phyloP scores from a whole-genome alignment of 805 yeast species.

The Sugiyamaella valdiviana region DNA sequence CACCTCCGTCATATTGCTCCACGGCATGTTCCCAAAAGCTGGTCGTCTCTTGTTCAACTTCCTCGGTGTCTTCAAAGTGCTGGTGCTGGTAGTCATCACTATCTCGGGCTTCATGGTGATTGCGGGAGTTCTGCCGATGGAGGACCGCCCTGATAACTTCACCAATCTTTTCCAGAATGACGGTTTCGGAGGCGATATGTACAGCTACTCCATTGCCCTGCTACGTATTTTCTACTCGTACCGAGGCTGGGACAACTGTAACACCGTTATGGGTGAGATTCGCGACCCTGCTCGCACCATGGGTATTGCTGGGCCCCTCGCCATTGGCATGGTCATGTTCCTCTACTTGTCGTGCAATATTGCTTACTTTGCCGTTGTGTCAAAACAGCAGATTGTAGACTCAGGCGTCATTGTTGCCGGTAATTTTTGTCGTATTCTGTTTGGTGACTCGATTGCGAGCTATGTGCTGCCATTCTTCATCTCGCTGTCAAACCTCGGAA shows the following conservation, averaged over 20 bases:
- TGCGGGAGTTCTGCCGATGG: constrained; percentile 31
- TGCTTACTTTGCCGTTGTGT: constrained; percentile 52
- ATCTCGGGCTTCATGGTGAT: constrained; percentile 41
- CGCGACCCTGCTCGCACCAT: constrained; percentile 51
- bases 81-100: constrained; percentile 46
- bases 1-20: constrained; percentile 43
- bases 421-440: constrained; percentile 49
- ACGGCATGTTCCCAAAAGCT: constrained; percentile 42
- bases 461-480: constrained; percentile 49
- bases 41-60: constrained; percentile 49
- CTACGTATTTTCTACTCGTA: constrained; percentile 57
- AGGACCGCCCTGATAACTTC: constrained; percentile 33
- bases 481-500: constrained; percentile 58
- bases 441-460: constrained; percentile 49
- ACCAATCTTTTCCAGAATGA: constrained; percentile 36
- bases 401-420: constrained; percentile 65
- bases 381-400: constrained; percentile 35
- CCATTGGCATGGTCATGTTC: constrained; percentile 46
- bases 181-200: constrained; percentile 40
- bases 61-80: constrained; percentile 49
- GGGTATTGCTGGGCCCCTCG: constrained; percentile 55
- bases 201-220: constrained; percentile 50
- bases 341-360: constrained; percentile 52
- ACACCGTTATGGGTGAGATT: constrained; percentile 55
- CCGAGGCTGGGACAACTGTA: constrained; percentile 68